Conservation (phyloP, 2,329 filamentous ascomycete genomes). For the Neonectria magnoliae region DNA sequence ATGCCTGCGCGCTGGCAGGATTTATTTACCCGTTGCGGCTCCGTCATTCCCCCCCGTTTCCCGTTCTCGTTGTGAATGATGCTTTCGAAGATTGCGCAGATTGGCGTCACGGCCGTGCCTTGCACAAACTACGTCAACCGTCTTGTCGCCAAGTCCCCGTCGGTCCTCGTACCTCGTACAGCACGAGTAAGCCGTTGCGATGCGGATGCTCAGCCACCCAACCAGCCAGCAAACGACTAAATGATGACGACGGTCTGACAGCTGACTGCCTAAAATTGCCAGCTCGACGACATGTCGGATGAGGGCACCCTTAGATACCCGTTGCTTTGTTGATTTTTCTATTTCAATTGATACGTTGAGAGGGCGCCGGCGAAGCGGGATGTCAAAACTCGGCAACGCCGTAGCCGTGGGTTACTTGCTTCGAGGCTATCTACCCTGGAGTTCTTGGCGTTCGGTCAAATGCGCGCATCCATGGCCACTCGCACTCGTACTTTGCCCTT, state of each 20-base stretch:
- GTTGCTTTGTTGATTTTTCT: neutral
- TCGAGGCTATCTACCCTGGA: conserved; percentile 3
- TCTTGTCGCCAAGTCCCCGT: neutral
- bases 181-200: neutral
- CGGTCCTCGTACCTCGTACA: conserved; percentile 3
- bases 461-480: neutral
- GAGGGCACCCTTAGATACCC: neutral
- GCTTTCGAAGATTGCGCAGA: neutral
- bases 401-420: neutral
- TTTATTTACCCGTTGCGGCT: neutral
- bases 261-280: neutral
- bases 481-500: neutral
- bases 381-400: neutral
- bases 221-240: conserved; percentile 2
- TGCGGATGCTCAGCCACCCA: conserved; percentile 9
- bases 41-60: neutral
- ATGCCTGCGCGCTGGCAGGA: conserved; percentile 13
- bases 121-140: conserved; percentile 1
- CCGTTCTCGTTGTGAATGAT: neutral
- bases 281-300: neutral
- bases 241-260: conserved; percentile 12
- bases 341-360: conserved; percentile 2
- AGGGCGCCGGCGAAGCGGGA: neutral
- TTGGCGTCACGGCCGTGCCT: neutral
- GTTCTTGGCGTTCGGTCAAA: conserved; percentile 1